Evolutionary conservation across 2,329 filamentous ascomycete genomes (phyloP).

Genomic region (Ophiostoma pallidulum): DNA sequence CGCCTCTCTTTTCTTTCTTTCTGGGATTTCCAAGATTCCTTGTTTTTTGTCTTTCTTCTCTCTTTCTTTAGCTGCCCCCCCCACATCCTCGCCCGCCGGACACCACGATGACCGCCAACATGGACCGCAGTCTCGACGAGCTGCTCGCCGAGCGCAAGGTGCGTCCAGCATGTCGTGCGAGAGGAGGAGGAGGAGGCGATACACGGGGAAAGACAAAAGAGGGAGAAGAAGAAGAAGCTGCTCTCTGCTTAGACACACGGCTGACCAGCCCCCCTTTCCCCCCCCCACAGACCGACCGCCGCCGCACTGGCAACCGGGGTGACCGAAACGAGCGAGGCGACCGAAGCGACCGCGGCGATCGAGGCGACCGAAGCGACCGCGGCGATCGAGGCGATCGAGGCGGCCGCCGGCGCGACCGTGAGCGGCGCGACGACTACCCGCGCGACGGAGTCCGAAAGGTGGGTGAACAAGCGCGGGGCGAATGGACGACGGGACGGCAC

Average conservation of each 20-base stretch:
- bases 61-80: neutral
- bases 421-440: conserved; percentile 41
- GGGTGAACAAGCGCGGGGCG: conserved; percentile 14
- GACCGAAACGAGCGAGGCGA: conserved; percentile 13
- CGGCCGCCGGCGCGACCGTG: conserved; percentile 25
- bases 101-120: conserved; percentile 19
- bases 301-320: neutral
- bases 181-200: too few species aligned
- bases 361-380: conserved; percentile 9
- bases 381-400: conserved; percentile 15
- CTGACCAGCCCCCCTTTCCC: too few species aligned
- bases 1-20: too few species aligned
- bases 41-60: neutral
- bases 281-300: neutral
- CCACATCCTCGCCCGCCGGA: neutral
- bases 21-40: neutral
- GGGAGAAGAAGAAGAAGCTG: neutral
- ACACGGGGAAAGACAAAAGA: too few species aligned
- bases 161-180: conserved; percentile 1
- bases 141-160: conserved; percentile 41
- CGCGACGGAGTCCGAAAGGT: conserved; percentile 92
- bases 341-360: conserved; percentile 28
- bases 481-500: too few species aligned
- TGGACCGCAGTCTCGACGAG: conserved; percentile 48
- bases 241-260: neutral